Percentiles rank a stretch among this genome's conserved stretches.
Conservation (phyloP, 2,329 filamentous ascomycete species). For the Verticillium albo-atrum region DNA sequence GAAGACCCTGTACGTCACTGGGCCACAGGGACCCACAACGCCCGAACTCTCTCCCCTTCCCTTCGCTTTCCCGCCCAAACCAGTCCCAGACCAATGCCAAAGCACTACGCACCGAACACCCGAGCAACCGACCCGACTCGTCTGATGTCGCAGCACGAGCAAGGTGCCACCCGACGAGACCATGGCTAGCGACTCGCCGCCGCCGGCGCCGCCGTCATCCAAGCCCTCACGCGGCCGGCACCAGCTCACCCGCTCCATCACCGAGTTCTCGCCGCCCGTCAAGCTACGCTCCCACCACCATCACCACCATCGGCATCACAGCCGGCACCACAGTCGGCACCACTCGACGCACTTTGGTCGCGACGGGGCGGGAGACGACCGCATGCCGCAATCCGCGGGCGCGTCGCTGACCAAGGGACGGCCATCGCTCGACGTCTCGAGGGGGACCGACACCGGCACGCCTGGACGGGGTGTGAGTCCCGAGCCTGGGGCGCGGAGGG, state of each 20-base stretch:
- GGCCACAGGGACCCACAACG: not conserved
- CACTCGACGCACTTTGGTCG: slow-evolving; percentile 20
- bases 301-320: slow-evolving; percentile 25
- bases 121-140: not conserved
- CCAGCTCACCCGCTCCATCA: slow-evolving; percentile 52
- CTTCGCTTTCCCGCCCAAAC: not conserved
- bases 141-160: not conserved
- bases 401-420: slow-evolving; percentile 21
- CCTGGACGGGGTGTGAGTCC: not conserved
- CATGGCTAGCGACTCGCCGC: not conserved
- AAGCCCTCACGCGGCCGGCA: slow-evolving; percentile 31
- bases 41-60: not conserved
- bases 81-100: not conserved
- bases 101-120: not conserved
- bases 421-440: slow-evolving; percentile 40
- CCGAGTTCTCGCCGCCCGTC: slow-evolving; percentile 46
- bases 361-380: slow-evolving; percentile 22
- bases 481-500: not conserved
- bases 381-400: slow-evolving; percentile 8
- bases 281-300: slow-evolving; percentile 32
- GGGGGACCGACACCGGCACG: slow-evolving; percentile 39
- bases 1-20: not conserved
- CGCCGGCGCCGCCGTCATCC: not conserved
- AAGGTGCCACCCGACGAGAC: not conserved
- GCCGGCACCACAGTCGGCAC: slow-evolving; percentile 24